Evolutionary conservation across 352 stramenopile genomes (phyloP).

Genomic region (Globisporangium paroecandrum): DNA sequence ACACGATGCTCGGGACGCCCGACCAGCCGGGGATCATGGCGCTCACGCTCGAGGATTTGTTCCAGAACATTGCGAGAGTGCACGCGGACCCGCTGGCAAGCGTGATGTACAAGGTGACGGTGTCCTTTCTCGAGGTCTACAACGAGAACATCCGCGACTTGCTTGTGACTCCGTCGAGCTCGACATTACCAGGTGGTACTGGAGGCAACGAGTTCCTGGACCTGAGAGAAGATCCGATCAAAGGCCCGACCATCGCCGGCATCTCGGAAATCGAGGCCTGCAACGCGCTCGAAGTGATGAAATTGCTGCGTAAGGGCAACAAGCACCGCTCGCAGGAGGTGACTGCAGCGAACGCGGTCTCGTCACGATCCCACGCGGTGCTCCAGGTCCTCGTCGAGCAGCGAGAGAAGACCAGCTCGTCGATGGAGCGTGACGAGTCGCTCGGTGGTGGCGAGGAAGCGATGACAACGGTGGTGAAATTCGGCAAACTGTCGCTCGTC

Average conservation of each 20-base stretch:
- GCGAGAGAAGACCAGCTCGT: conserved; percentile 29
- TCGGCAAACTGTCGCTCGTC: conserved; percentile 88
- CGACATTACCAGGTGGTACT: not conserved
- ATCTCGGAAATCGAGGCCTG: conserved; percentile 83
- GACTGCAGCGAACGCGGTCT: conserved; percentile 86
- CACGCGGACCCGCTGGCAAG: conserved; percentile 23
- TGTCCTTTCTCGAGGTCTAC: conserved; percentile 91
- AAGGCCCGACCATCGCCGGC: conserved; percentile 77
- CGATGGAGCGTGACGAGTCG: conserved; percentile 6
- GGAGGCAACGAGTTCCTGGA: conserved; percentile 52
- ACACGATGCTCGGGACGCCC: conserved; percentile 88
- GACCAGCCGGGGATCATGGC: conserved; percentile 88
- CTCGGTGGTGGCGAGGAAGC: not conserved
- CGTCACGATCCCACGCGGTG: conserved; percentile 87
- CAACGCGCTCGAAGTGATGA: conserved; percentile 83
- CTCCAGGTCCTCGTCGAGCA: conserved; percentile 84
- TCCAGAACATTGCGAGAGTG: conserved; percentile 58
- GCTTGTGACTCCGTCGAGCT: conserved; percentile 32
- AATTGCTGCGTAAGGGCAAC: conserved; percentile 82
- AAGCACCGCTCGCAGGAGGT: conserved; percentile 84
- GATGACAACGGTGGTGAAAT: conserved; percentile 53
- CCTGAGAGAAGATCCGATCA: conserved; percentile 84
- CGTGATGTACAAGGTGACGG: conserved; percentile 63
- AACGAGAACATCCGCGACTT: conserved; percentile 93
- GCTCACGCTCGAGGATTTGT: conserved; percentile 82